phyloP scores from a whole-genome alignment of 495 filamentous ascomycete genomes.

The Chaetomium cochliodes region DNA sequence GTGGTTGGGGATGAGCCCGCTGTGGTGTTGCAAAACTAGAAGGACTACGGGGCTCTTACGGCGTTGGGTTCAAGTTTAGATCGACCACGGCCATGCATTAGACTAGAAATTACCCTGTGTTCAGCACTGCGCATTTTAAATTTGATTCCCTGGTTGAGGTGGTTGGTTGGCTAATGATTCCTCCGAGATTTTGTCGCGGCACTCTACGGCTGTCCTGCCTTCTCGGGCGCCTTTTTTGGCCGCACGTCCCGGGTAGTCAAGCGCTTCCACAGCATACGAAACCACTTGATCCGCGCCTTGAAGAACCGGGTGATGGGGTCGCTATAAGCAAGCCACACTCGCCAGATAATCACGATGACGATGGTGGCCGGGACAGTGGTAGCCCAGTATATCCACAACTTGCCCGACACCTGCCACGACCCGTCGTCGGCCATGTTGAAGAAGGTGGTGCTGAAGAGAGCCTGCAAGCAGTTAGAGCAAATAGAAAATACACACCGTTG shows the following conservation, averaged over 20 bases:
- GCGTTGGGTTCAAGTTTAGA: no score
- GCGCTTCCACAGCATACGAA: neutral
- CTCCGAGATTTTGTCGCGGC: no score
- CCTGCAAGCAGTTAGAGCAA: conserved; percentile 13
- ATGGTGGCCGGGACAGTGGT: conserved; percentile 28
- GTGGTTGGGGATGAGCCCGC: neutral
- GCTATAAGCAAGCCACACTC: conserved; percentile 22
- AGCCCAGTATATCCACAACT: conserved; percentile 29
- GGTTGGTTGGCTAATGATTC: no score
- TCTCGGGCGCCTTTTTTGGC: neutral
- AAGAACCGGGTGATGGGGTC: conserved; percentile 12
- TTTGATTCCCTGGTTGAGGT: no score
- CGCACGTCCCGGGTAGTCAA: neutral
- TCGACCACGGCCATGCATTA: no score
- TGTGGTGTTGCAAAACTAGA: no score
- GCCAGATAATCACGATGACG: conserved; percentile 23
- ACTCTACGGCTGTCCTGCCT: neutral
- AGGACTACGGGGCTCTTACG: no score
- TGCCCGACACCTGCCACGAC: conserved; percentile 22
- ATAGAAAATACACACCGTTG: neutral
- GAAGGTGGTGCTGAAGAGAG: conserved; percentile 33
- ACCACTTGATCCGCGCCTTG: neutral
- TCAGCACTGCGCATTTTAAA: no score
- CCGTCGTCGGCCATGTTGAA: conserved; percentile 23
- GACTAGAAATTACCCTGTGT: no score